phyloP scores from a whole-genome alignment of 345 rosid genomes.

The Noccaea bulbosa region DNA sequence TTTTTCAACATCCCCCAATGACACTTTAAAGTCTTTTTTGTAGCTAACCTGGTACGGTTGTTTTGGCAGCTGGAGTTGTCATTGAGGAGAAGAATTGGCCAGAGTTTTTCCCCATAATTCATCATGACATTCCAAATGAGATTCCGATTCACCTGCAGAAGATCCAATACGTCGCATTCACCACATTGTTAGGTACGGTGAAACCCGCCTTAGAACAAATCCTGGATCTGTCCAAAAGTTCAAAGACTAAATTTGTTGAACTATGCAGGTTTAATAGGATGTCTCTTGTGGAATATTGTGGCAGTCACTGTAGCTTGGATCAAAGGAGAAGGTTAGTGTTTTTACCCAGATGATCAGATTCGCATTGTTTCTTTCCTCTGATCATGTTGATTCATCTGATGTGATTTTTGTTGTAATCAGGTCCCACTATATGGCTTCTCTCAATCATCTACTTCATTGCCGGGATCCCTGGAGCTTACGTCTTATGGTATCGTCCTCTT shows the following conservation, averaged over 20 bases:
- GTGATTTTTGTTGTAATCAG: constrained; percentile 45
- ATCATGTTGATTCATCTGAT: constrained; percentile 27
- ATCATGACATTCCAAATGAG: constrained; percentile 91
- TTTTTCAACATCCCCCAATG: constrained; percentile 18
- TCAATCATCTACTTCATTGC: constrained; percentile 87
- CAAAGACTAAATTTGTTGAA: constrained; percentile 5
- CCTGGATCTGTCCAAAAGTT: constrained; percentile 1
- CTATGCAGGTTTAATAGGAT: constrained; percentile 69
- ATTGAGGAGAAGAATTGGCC: constrained; percentile 98
- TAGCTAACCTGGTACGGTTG: constrained; percentile 32
- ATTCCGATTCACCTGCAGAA: constrained; percentile 92
- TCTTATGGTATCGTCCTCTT: constrained; percentile 93
- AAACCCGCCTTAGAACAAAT: constrained; percentile 4
- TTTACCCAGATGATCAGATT: constrained; percentile 13
- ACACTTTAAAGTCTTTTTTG: not conserved
- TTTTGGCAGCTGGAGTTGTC: constrained; percentile 85
- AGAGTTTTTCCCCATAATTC: constrained; percentile 87
- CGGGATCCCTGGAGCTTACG: constrained; percentile 91
- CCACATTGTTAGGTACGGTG: constrained; percentile 78
- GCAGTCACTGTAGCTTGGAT: constrained; percentile 92
- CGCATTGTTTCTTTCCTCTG: constrained; percentile 13
- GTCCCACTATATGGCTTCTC: constrained; percentile 93
- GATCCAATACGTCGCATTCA: constrained; percentile 87
- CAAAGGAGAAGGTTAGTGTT: constrained; percentile 77
- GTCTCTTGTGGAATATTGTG: constrained; percentile 87